Evolutionary conservation across 371 early-diverging fungal species (phyloP), one percentile per base, ranked within the genome.

Genomic region (Mucor lusitanicus): DNA sequence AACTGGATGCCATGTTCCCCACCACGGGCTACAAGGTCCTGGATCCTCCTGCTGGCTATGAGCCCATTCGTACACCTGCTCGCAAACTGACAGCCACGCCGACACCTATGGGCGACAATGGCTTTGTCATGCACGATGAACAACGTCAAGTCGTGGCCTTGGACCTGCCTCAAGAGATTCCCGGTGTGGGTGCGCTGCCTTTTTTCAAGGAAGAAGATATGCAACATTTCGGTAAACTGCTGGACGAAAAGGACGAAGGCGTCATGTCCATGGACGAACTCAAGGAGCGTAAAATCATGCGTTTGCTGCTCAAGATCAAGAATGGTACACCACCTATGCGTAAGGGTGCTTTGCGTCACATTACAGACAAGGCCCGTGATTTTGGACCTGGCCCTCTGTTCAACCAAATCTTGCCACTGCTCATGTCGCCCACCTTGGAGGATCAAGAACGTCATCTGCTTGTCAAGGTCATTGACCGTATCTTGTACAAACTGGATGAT

Each of bases 391-490:
- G 92, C 6, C 90, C 97, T 17, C 81, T 99, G n/a, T 98, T 99
- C 79, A 94, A 96, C 74, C 96, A 96, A 68, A 95, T 97, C 61
- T 79, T 99, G 59, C 98, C 98, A 6, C 78, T 99, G 65, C 86
- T 99, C 65, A 98, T 98, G 98, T 92, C 97, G 0, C 95, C 97
- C 4, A 89, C 95, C 0, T 80, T 99, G 53, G 99, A 99, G 77
- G 98, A 98, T 75, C 97, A 98, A 81, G 99, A 99, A 75, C 92
- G 99, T 17, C 99, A 99, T 73, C 85, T 99, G 72, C 79, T 99
- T 58, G 96, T 96, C 58, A 99, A 98, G 76, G 97, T 97, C 64
- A 94, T 98, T 76, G 99, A 98, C 76, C 93, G 98, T 73, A 91
- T 96, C 58, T 78, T 99, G 66, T 95, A 94, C 85, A 96, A 97